phyloP scores from a whole-genome alignment of 768 basidiomycete genomes.

The Myochromella boudieri region DNA sequence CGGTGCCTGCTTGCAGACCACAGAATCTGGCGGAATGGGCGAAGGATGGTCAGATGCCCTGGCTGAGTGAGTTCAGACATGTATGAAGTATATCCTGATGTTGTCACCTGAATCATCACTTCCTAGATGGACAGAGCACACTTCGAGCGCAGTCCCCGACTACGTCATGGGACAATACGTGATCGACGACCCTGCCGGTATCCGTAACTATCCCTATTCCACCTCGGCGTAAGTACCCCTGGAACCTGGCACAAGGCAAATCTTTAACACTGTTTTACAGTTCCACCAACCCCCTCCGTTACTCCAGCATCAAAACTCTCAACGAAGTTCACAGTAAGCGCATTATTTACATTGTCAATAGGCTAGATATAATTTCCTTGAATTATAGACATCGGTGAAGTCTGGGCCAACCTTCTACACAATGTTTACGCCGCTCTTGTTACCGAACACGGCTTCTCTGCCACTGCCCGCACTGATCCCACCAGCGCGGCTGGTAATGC shows the following conservation, averaged over 20 bases:
- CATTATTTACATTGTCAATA: not conserved
- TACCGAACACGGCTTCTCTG: conserved; percentile 29
- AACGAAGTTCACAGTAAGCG: conserved; percentile 47
- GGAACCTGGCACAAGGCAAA: not conserved
- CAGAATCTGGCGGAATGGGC: conserved; percentile 68
- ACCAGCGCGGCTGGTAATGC: conserved; percentile 40
- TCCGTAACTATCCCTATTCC: conserved; percentile 61
- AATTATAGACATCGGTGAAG: conserved; percentile 47
- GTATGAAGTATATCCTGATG: not conserved
- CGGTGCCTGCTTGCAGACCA: conserved; percentile 59
- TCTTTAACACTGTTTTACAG: conserved; percentile 14
- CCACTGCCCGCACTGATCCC: conserved; percentile 37
- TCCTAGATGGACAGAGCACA: conserved; percentile 45
- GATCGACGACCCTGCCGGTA: conserved; percentile 46
- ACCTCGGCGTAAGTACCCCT: conserved; percentile 38
- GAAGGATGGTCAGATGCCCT: conserved; percentile 58
- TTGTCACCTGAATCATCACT: too few species aligned
- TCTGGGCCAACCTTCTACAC: conserved; percentile 46
- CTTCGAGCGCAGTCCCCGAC: conserved; percentile 36
- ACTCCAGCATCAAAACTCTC: conserved; percentile 34
- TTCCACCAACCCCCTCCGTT: conserved; percentile 43
- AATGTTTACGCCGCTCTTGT: conserved; percentile 41
- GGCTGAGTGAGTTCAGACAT: conserved; percentile 32
- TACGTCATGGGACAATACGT: conserved; percentile 55
- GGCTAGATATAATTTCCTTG: not conserved